Percentiles rank a stretch among this genome's conserved stretches.
phyloP scores from a whole-genome alignment of 208 protist genomes.

The Vickermania spadyakhi region DNA sequence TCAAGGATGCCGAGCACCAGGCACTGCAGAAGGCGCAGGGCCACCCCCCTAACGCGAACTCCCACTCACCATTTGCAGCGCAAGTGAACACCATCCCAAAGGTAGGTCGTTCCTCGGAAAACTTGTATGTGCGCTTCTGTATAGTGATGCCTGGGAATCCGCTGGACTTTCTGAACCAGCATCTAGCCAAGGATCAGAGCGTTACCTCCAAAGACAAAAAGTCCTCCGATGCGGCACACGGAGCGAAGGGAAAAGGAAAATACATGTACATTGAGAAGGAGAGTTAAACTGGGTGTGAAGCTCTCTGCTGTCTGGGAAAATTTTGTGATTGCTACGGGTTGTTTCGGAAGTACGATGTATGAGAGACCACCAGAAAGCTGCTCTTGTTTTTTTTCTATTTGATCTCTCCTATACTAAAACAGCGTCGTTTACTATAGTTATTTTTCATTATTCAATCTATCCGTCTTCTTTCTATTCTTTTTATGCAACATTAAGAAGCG shows the following conservation, averaged over 20 bases:
- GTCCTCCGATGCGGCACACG: too few relatives aligned
- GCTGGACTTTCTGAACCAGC: neutral
- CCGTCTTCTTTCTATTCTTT: neutral
- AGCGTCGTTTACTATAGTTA: slow-evolving; percentile 1
- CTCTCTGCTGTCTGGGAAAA: neutral
- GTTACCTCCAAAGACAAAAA: too few relatives aligned
- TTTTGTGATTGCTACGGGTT: neutral
- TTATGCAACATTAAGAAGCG: too few relatives aligned
- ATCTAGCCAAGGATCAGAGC: neutral
- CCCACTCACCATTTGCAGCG: too few relatives aligned
- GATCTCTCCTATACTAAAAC: slow-evolving; percentile 7
- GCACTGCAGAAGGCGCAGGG: neutral
- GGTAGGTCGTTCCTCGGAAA: too few relatives aligned
- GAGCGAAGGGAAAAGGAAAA: slow-evolving; percentile 6
- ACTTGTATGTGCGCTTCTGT: neutral
- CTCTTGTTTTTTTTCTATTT: slow-evolving; percentile 3
- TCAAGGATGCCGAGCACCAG: too few relatives aligned
- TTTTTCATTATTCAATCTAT: neutral
- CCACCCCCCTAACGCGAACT: neutral
- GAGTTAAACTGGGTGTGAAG: neutral
- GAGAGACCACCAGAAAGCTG: slow-evolving; percentile 3
- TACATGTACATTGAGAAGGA: slow-evolving; percentile 14
- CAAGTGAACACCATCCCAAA: too few relatives aligned
- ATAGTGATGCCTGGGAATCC: neutral
- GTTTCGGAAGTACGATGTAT: neutral